Evolutionary conservation across 2,329 filamentous ascomycete species (phyloP).

Genomic region (Plenodomus tracheiphilus): DNA sequence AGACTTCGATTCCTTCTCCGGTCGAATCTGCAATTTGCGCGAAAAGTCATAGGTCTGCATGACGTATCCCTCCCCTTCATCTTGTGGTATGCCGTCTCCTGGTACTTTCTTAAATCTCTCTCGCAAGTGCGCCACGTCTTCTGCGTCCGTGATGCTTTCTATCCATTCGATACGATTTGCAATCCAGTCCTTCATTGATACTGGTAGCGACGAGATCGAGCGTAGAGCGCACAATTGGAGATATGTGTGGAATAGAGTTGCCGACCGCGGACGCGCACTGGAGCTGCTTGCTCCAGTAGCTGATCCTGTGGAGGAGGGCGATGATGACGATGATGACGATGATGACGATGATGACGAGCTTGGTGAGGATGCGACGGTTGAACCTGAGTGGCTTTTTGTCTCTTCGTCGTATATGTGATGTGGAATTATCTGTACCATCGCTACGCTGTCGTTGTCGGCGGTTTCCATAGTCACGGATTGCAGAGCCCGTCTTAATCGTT

Average conservation of each 20-base stretch:
- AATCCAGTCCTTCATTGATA: conserved; percentile 19
- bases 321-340: neutral
- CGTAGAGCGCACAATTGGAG: conserved; percentile 22
- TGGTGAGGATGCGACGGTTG: neutral
- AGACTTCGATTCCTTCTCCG: neutral
- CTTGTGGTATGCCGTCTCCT: conserved; percentile 8
- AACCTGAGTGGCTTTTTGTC: neutral
- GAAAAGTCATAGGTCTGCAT: neutral
- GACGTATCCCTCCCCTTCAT: conserved; percentile 6
- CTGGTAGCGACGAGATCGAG: conserved; percentile 11
- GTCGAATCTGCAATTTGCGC: neutral
- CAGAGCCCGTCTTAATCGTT: neutral
- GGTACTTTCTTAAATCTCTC: conserved; percentile 12
- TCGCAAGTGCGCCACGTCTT: conserved; percentile 16
- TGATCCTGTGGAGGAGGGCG: neutral
- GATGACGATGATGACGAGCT: neutral
- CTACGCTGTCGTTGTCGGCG: neutral
- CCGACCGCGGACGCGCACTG: neutral
- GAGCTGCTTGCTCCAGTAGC: neutral
- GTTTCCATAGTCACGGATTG: neutral
- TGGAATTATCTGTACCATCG: neutral
- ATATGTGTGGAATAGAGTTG: conserved; percentile 24
- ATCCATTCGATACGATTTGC: conserved; percentile 18
- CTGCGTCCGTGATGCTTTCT: conserved; percentile 10
- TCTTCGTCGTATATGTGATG: neutral